Base-by-base conservation (phyloP, 1,284 basidiomycete genomes). In the Ceratobasidium sp. region DNA sequence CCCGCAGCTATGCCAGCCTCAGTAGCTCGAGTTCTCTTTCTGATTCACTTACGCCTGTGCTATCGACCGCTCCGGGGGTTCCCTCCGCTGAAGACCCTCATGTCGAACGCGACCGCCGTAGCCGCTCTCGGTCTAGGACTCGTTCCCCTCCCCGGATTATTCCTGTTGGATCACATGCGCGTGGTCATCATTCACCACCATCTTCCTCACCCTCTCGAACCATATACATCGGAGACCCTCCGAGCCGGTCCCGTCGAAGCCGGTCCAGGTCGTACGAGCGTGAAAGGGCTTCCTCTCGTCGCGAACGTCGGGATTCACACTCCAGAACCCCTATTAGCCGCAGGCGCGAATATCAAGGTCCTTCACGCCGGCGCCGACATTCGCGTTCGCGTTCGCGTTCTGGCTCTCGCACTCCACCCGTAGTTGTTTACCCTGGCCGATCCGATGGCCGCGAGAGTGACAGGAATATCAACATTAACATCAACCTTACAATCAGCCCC, bases 401-500 rank as follows among this genome's bases (percentile, higher is more conserved):
- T 35, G 14, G 14, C 3, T 35, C 30, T 35, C 57, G 57, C 10
- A 30, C 20, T 57, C 55, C 55, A 1, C 23, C 55, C 55, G n/a
- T 14, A 27, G 55, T 27, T 44, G 10, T n/a, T 14, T 10, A 20
- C 6, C 18, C 16, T 1, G 20, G 23, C 38, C 27, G 38, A 20
- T 23, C 62, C 18, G 41, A 14, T 38, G 50, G 30, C 8, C 48
- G 48, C 20, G 18, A 33, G 20, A 48, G 20, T 30, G 48, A 54
- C 4, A 16, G 48, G 5, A 33, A 27, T 20, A 68, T 68, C 16
- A 54, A 12, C 12, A 52, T 68, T 2, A 52, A 68, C 66, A 68
- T 68, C 20, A 68, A 68, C 20, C 27, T 68, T 48, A 68, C 48
- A 10, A 52, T 68, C 33, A 54, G 33, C 20, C 18, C 48, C 33